phyloP scores from a whole-genome alignment of 768 basidiomycete genomes.

The Lactifluus piperatus region DNA sequence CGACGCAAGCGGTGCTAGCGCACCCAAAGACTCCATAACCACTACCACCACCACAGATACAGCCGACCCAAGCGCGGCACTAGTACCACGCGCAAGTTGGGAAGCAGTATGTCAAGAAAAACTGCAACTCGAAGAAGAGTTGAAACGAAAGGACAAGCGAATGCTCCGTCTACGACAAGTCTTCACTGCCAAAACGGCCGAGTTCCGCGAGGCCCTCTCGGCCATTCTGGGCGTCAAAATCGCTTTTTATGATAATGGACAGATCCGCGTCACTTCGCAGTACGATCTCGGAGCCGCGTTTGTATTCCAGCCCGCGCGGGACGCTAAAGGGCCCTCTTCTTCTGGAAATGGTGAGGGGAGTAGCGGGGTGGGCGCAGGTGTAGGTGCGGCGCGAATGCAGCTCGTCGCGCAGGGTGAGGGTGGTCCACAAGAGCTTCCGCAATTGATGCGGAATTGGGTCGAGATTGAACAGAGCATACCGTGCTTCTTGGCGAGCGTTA shows the following conservation, averaged over 20 bases:
- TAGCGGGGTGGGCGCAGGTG: slow-evolving; percentile 22
- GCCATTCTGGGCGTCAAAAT: slow-evolving; percentile 88
- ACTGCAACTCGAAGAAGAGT: slow-evolving; percentile 48
- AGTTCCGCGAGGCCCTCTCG: slow-evolving; percentile 87
- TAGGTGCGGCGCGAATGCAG: slow-evolving; percentile 47
- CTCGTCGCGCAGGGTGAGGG: slow-evolving; percentile 66
- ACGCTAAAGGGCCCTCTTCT: slow-evolving; percentile 27
- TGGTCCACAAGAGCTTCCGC: slow-evolving; percentile 64
- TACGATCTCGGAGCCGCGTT: slow-evolving; percentile 85
- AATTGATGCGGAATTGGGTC: slow-evolving; percentile 80
- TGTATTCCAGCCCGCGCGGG: slow-evolving; percentile 61
- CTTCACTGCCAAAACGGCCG: slow-evolving; percentile 75
- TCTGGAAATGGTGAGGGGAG: no score
- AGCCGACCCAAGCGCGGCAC: slow-evolving; percentile 25
- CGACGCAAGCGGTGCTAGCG: slow-evolving; percentile 34
- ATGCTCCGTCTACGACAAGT: slow-evolving; percentile 77
- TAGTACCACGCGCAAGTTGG: slow-evolving; percentile 76
- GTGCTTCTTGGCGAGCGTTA: slow-evolving; percentile 82
- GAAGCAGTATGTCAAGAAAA: slow-evolving; percentile 66
- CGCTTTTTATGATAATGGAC: slow-evolving; percentile 84
- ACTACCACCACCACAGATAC: slow-evolving; percentile 15
- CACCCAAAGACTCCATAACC: background rate
- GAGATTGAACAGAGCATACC: slow-evolving; percentile 79
- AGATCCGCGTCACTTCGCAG: slow-evolving; percentile 83
- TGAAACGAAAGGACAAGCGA: slow-evolving; percentile 77